These are phyloP conservation scores for Apiotrichum akiyoshidainum DNA, from an alignment of 1,284 basidiomycete genomes.

Conservation along the genomic window DNA sequence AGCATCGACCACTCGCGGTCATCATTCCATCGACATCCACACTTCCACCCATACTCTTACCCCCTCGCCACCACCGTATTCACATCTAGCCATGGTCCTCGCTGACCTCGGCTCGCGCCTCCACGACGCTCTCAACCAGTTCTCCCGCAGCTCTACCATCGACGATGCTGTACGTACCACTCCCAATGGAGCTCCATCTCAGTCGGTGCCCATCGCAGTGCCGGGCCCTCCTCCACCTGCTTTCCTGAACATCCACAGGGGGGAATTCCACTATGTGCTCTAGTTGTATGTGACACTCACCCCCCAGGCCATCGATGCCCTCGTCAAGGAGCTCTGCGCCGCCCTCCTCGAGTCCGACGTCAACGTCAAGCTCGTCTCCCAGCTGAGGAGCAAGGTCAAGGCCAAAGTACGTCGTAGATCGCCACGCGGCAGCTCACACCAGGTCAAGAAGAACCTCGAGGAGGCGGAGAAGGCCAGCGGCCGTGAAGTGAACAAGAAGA, in stretches of 20 bases:
- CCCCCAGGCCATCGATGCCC: conserved; percentile 78
- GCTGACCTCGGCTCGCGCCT: conserved; percentile 92
- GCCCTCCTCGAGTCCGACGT: conserved; percentile 96
- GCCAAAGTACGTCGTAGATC: conserved; percentile 62
- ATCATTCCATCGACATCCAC: background rate
- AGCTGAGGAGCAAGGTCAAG: conserved; percentile 84
- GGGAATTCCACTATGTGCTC: too few relatives aligned
- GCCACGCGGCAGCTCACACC: background rate
- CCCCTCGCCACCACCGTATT: background rate
- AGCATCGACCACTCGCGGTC: too few relatives aligned
- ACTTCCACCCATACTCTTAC: background rate
- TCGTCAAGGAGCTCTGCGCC: conserved; percentile 91
- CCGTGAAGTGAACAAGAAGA: conserved; percentile 79
- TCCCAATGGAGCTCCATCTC: background rate
- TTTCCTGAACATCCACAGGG: background rate
- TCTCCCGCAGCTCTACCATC: conserved; percentile 77
- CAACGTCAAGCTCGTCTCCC: conserved; percentile 92
- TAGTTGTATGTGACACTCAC: background rate
- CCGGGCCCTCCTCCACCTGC: background rate
- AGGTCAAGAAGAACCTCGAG: conserved; percentile 50
- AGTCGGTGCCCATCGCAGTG: too few relatives aligned
- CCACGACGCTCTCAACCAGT: conserved; percentile 86
- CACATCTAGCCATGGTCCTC: conserved; percentile 71
- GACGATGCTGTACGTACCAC: conserved; percentile 72
- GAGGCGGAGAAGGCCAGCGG: conserved; percentile 71